Base-by-base conservation (phyloP, 225 moss, liverwort and hornwort genomes). In the Asterella californica region DNA sequence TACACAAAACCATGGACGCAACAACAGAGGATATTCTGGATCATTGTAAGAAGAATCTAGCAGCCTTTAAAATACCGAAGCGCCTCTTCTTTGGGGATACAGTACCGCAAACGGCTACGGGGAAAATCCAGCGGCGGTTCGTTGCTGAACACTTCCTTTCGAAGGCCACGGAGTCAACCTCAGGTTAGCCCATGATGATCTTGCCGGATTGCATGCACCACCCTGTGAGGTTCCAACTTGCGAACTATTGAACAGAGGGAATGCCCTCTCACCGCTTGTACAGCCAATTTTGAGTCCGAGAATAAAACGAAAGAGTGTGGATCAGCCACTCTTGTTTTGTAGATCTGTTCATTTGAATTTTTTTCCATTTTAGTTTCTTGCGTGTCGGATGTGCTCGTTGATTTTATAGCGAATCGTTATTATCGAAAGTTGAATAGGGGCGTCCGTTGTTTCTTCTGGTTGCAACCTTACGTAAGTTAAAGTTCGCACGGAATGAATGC, bases 121-220 rank as follows among this genome's bases (percentile, higher is more conserved):
- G 99, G 63, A 99, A 99, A 85, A 92, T 99, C 66, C 99, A 99
- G 86, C 95, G 99, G 78, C 92, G 99, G 70, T 92, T 99, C 77
- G 99, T 99, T 49, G 95, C 99, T 12, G 93, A 99, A 76, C 93
- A 99, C 80, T 99, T 99, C 78, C 88, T 99, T 55, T 89, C 87
- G 54, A 66, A 84, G 48, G 70, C 33, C 37, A 82, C 83, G 49
- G 79, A 86, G 49, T 77, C 90, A 60, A 76, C 79, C 52, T 86
- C 91, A 87, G 82, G 88, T 75, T 92, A 91, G 88, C 42, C 42
- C 79, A 83, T 67, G 73, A 73, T 84, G 72, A 38, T 57, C n/a
- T 63, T n/a, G n/a, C n/a, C n/a, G n/a, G n/a, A n/a, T n/a, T n/a
- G n/a, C n/a, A n/a, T 78, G 64, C 27, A 64, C 29, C 55, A 18